A percentile compares a stretch with the other conserved stretches of the same genome.
Conservation (phyloP, 352 stramenopile genomes). For the Phytophthora brassicae region DNA sequence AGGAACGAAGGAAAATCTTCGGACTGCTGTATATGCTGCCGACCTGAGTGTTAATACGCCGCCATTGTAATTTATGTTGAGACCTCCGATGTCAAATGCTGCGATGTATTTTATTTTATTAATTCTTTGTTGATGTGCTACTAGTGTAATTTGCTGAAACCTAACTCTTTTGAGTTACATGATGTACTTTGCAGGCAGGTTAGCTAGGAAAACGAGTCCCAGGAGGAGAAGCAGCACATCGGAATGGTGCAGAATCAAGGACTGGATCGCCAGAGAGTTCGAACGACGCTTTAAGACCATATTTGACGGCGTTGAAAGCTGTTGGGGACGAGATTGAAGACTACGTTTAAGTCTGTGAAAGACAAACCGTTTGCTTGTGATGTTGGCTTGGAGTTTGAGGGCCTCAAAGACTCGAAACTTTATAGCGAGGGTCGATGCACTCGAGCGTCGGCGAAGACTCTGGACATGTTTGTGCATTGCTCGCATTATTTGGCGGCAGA, state of each 20-base stretch:
- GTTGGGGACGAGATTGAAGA: constrained; percentile 10
- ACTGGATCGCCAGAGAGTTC: background rate
- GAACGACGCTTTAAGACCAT: background rate
- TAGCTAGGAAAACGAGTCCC: constrained; percentile 24
- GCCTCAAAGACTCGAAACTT: constrained; percentile 50
- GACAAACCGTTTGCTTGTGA: constrained; percentile 40
- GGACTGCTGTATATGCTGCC: constrained; percentile 20
- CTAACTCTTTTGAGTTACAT: constrained; percentile 15
- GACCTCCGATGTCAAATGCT: constrained; percentile 16
- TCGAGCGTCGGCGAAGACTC: constrained; percentile 14
- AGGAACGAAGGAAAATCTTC: constrained; percentile 18
- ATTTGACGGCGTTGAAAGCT: background rate
- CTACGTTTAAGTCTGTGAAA: constrained; percentile 45
- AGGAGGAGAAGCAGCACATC: constrained; percentile 29
- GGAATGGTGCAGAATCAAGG: constrained; percentile 16
- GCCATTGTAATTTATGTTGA: constrained; percentile 52
- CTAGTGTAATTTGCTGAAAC: background rate
- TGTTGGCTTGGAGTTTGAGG: constrained; percentile 44
- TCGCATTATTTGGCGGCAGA: constrained; percentile 34
- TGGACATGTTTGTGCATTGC: constrained; percentile 14
- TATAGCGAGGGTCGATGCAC: constrained; percentile 22
- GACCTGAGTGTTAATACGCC: constrained; percentile 31
- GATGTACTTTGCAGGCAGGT: constrained; percentile 29
- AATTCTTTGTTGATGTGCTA: too few species aligned
- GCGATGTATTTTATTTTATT: too few species aligned